A percentile compares a stretch with the other conserved stretches of the same genome.
phyloP scores from a whole-genome alignment of 306 rosid genomes.

The Acacia crassicarpa region DNA sequence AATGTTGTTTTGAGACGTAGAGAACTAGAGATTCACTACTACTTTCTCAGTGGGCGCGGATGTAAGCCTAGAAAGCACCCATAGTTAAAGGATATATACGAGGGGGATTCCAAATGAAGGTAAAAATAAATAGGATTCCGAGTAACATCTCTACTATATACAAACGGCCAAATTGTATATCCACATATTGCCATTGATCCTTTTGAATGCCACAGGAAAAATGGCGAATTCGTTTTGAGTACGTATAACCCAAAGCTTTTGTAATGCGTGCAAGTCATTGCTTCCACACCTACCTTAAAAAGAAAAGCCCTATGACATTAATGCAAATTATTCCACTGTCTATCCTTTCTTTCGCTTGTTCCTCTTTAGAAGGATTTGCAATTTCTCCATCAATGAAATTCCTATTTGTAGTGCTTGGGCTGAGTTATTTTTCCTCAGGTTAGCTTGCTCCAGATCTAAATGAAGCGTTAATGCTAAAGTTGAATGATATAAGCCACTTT shows the following conservation, averaged over 20 bases:
- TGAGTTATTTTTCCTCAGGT: background rate
- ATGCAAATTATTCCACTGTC: conserved; percentile 16
- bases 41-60: background rate
- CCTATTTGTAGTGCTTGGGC: background rate
- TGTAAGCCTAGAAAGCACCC: background rate
- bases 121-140: background rate
- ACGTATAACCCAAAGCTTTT: background rate
- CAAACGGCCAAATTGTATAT: background rate
- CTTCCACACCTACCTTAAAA: conserved; percentile 12
- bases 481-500: background rate
- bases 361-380: conserved; percentile 18
- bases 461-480: conserved; percentile 23
- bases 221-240: background rate
- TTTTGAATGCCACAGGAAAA: background rate
- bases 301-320: conserved; percentile 23
- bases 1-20: background rate
- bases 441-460: conserved; percentile 21
- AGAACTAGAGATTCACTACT: background rate
- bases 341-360: conserved; percentile 12
- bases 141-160: background rate
- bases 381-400: conserved; percentile 3
- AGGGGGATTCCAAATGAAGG: background rate
- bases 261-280: conserved; percentile 2
- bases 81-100: too few species aligned
- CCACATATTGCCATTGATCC: background rate